Conservation (phyloP, 768 basidiomycete species). For the Psilocybe azurescens region DNA sequence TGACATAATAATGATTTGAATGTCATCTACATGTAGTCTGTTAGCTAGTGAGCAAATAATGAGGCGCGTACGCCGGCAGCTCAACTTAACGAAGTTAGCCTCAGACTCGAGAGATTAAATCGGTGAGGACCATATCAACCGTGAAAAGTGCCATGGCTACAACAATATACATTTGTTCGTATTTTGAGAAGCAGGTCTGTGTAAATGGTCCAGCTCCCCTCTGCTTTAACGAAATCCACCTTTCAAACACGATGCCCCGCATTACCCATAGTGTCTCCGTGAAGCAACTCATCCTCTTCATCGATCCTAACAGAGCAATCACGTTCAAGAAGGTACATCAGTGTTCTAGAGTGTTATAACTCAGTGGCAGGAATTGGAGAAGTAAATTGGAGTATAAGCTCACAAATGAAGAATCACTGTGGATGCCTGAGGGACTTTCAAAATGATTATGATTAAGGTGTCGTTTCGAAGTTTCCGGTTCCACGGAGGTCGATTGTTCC, state of each 20-base stretch:
- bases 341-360: no score
- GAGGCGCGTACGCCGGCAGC: slow-evolving; percentile 30
- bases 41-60: slow-evolving; percentile 22
- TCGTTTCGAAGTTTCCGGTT: no score
- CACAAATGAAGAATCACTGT: no score
- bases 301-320: no score
- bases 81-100: slow-evolving; percentile 22
- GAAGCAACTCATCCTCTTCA: slow-evolving; percentile 1
- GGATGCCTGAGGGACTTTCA: no score
- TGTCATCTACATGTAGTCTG: slow-evolving; percentile 23
- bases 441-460: no score
- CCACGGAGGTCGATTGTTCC: no score
- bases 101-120: slow-evolving; percentile 17
- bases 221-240: slow-evolving; percentile 8
- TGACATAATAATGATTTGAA: slow-evolving; percentile 32
- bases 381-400: no score
- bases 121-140: slow-evolving; percentile 23
- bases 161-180: slow-evolving; percentile 22
- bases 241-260: slow-evolving; percentile 20
- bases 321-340: no score
- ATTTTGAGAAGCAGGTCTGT: slow-evolving; percentile 11
- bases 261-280: slow-evolving; percentile 28
- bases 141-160: slow-evolving; percentile 21
- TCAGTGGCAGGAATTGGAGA: no score
- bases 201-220: neutral